These are phyloP conservation scores for Citrullus colocynthis DNA, from an alignment of 306 rosid species.

Conservation along the genomic window DNA sequence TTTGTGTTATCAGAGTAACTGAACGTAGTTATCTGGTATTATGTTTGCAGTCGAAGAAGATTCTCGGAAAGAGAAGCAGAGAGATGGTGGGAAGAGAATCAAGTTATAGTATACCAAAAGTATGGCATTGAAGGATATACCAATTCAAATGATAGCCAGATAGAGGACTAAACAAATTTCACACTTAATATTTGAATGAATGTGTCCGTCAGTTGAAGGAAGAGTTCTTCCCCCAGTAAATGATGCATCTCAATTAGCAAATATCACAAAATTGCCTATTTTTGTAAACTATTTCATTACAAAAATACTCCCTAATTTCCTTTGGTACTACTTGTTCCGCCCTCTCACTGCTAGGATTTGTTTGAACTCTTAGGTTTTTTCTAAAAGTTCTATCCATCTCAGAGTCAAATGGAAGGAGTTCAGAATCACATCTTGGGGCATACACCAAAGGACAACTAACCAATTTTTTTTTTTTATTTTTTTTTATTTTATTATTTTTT, in stretches of 20 bases:
- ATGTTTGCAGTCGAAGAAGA: slow-evolving; percentile 47
- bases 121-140: slow-evolving; percentile 53
- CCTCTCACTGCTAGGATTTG: no score
- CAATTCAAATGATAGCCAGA: slow-evolving; percentile 25
- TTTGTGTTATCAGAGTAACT: background rate
- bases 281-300: background rate
- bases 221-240: background rate
- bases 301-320: no score
- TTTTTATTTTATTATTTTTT: no score
- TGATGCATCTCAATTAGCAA: background rate
- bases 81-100: slow-evolving; percentile 86
- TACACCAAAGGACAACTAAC: no score
- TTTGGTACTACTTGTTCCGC: no score
- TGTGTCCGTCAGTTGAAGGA: background rate
- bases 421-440: no score
- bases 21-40: background rate
- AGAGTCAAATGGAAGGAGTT: no score
- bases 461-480: no score
- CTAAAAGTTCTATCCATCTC: no score
- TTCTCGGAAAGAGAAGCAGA: slow-evolving; percentile 60
- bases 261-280: background rate
- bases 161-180: slow-evolving; percentile 4
- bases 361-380: no score
- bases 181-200: background rate
- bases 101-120: slow-evolving; percentile 40